phyloP scores from a whole-genome alignment of 148 eudicot species.

The Chenopodium quinoa region DNA sequence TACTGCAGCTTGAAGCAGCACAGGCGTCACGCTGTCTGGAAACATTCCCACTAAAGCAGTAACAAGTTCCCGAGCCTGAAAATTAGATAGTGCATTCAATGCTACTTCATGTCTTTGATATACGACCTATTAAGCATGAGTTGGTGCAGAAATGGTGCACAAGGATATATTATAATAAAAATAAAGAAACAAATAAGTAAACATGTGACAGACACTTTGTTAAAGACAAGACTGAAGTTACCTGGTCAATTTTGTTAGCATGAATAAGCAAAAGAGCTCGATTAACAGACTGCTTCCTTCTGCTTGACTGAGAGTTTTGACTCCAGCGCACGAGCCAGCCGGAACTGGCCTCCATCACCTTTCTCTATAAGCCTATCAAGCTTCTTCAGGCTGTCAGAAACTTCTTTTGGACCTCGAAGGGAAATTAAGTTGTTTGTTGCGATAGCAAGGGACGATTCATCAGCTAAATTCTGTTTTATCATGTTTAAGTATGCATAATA shows the following conservation, averaged over 20 bases:
- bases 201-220: neutral
- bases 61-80: constrained; percentile 83
- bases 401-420: constrained; percentile 74
- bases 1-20: constrained; percentile 85
- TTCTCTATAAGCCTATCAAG: constrained; percentile 59
- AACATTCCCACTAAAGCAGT: constrained; percentile 63
- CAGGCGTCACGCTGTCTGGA: constrained; percentile 61
- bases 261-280: constrained; percentile 69
- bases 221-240: constrained; percentile 22
- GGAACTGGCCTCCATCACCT: constrained; percentile 47
- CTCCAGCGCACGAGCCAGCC: constrained; percentile 55
- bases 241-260: constrained; percentile 84
- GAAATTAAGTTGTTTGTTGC: constrained; percentile 70
- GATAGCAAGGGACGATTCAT: constrained; percentile 65
- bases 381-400: constrained; percentile 54
- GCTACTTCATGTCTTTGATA: neutral
- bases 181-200: neutral
- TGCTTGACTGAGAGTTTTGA: constrained; percentile 65
- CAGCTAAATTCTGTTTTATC: constrained; percentile 68
- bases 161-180: too few species aligned
- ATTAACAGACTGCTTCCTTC: constrained; percentile 66
- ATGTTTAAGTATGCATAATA: constrained; percentile 38
- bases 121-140: neutral
- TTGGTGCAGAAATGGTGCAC: neutral
- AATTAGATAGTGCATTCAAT: constrained; percentile 6